Evolutionary conservation across 331 rosid species (phyloP).

Genomic region (Ulmus americana): DNA sequence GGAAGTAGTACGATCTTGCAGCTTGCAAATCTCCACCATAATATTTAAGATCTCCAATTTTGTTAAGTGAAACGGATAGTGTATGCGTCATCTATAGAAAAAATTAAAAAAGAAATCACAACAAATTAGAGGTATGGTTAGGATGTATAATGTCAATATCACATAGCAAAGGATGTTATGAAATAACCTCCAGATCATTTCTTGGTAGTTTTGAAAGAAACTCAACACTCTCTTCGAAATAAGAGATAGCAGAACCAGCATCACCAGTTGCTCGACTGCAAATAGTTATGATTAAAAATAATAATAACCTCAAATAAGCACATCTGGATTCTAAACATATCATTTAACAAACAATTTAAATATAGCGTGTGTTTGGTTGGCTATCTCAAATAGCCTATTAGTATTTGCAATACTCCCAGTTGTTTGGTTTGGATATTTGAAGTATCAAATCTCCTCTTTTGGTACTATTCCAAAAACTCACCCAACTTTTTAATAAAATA

Average conservation of each 20-base stretch:
- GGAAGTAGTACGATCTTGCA: slow-evolving; percentile 68
- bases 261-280: slow-evolving; percentile 91
- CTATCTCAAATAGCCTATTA: too few species aligned
- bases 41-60: slow-evolving; percentile 95
- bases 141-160: background rate
- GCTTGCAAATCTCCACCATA: slow-evolving; percentile 78
- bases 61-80: slow-evolving; percentile 90
- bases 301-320: slow-evolving; percentile 2
- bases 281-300: background rate
- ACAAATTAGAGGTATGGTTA: background rate
- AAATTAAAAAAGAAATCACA: slow-evolving; percentile 8
- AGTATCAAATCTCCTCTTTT: too few species aligned
- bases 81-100: slow-evolving; percentile 63
- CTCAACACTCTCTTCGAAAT: slow-evolving; percentile 78
- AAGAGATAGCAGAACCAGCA: slow-evolving; percentile 59
- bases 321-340: too few species aligned
- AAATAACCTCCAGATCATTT: slow-evolving; percentile 69
- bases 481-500: too few species aligned
- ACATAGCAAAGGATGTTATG: slow-evolving; percentile 20
- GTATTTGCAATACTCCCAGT: too few species aligned
- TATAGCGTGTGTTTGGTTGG: too few species aligned
- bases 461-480: too few species aligned
- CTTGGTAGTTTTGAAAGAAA: slow-evolving; percentile 72
- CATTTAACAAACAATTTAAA: too few species aligned
- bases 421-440: too few species aligned